Evolutionary conservation across 352 stramenopile species (phyloP), one percentile per base, ranked within the genome.

Genomic region (Globisporangium paddicum): DNA sequence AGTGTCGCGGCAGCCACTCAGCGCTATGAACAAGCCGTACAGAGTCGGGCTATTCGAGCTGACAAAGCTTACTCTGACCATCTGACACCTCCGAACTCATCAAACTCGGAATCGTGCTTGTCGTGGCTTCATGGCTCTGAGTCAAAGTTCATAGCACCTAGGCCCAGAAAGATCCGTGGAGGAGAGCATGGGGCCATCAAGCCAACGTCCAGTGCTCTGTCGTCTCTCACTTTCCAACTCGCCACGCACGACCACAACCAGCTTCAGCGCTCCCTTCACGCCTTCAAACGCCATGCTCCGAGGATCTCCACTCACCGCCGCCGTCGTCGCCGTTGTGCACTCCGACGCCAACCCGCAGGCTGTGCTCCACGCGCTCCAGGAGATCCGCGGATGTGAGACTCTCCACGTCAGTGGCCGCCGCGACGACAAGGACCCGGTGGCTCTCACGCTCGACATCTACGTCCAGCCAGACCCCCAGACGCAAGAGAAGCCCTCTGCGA

Each of bases 361-460:
- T 10, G 35, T 57, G 16, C 32, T 57, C 16, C 34, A 21, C 10
- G 21, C 50, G 8, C 50, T 57, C 5, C 9, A 35, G 8, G 50
- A 47, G 13, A 37, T 6, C 21, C 21, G 5, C n/a, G 50, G 13
- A 21, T 32, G 14, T 23, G 23, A 50, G 2, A 14, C 11, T 30
- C 5, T 57, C 11, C 16, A 28, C 21, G 34, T 57, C 50, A 9
- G n/a, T 6, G 32, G 9, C 14, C 34, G 13, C 35, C 50, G 50
- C 16, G 23, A 47, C 35, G 14, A 41, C 23, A 16, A 25, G 4
- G 35, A 57, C 21, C 50, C 9, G 8, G 8, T 57, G 16, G 30
- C 14, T n/a, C 34, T 57, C 34, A 47, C 21, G 23, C 50, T 57
- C 13, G 35, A 57, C 21, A 35, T 57, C 50, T 37, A 46, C 50